These are phyloP conservation scores for Pythium brachiatum DNA, from an alignment of 352 stramenopile genomes.

Conservation along the genomic window DNA sequence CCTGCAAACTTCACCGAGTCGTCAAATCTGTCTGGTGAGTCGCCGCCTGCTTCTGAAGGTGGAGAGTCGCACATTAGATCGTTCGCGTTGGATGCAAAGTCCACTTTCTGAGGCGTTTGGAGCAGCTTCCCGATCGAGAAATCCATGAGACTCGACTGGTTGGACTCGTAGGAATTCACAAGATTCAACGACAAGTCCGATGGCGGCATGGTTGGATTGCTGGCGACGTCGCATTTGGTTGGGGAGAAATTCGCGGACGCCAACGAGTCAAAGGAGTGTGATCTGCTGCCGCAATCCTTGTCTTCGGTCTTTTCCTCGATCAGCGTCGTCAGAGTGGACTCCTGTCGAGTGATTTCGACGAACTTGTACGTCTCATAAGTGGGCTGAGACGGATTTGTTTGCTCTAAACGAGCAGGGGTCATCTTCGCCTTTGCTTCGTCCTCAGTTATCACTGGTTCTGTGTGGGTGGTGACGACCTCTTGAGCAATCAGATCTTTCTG, in stretches of 20 bases:
- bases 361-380: slow-evolving; percentile 8
- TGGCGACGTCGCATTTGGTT: neutral
- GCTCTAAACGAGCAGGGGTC: neutral
- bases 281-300: neutral
- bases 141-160: slow-evolving; percentile 19
- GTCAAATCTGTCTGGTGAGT: neutral
- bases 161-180: slow-evolving; percentile 32
- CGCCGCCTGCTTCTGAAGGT: neutral
- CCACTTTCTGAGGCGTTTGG: slow-evolving; percentile 3
- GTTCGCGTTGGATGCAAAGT: neutral
- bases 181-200: slow-evolving; percentile 27
- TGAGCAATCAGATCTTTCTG: no score
- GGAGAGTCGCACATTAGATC: neutral
- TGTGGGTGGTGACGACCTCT: neutral
- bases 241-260: neutral
- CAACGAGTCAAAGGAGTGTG: neutral
- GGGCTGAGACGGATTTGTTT: neutral
- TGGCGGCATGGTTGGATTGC: neutral
- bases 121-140: slow-evolving; percentile 23
- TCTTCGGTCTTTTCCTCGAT: neutral
- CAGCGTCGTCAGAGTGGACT: neutral
- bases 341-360: slow-evolving; percentile 3
- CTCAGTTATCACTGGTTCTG: neutral
- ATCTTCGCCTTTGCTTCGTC: no score
- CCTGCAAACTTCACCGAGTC: neutral